These are phyloP conservation scores for Rosa rugosa DNA, from an alignment of 306 rosid genomes.

Conservation along the genomic window DNA sequence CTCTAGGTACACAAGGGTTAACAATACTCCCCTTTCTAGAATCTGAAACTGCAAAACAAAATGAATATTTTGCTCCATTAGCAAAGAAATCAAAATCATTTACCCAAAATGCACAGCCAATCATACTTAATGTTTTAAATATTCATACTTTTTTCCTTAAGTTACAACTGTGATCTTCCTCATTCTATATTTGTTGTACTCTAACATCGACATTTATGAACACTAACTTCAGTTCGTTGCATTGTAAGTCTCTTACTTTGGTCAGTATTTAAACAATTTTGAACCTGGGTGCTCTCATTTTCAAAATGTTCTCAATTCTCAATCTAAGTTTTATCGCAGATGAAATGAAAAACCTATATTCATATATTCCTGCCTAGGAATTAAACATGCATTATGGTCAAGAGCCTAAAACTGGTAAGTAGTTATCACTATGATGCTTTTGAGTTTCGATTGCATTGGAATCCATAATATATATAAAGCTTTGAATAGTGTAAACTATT, in stretches of 20 bases:
- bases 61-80: neutral
- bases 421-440: too few species aligned
- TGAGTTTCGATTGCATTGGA: neutral
- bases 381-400: neutral
- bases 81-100: neutral
- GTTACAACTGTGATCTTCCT: neutral
- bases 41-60: conserved; percentile 35
- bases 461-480: too few species aligned
- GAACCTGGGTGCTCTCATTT: neutral
- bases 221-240: neutral
- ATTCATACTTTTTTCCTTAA: neutral
- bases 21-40: conserved; percentile 19
- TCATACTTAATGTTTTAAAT: too few species aligned
- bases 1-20: conserved; percentile 56
- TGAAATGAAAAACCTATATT: neutral
- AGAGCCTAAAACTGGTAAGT: too few species aligned
- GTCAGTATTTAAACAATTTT: too few species aligned
- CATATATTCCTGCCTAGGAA: neutral
- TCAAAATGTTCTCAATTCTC: neutral
- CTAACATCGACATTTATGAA: neutral
- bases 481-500: neutral
- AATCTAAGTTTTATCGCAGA: neutral
- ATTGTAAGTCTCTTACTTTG: neutral
- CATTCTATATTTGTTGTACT: neutral
- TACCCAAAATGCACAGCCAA: too few species aligned